Base-by-base conservation (phyloP, 805 yeast genomes). In the Yarrowia hollandica region DNA sequence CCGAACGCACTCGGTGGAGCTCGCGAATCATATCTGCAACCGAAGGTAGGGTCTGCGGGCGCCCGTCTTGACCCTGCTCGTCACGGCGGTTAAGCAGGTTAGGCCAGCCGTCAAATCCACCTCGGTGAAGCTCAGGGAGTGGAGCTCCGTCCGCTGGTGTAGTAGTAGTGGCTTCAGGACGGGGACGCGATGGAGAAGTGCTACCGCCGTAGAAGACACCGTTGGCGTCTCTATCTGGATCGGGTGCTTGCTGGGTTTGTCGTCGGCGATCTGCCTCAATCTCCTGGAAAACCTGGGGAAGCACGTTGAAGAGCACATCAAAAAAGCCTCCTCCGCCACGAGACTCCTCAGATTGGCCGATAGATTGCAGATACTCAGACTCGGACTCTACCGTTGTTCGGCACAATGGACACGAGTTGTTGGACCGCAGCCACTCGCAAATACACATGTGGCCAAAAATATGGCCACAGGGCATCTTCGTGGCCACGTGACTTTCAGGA, bases 331-430 rank as follows among this genome's bases (percentile, higher is more conserved):
- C 56, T 68, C 30, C 60, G 37, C 19, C 55, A 11, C 19, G 60
- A 54, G 18, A 25, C 42, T 62, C 64, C 28, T 63, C 64, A 44
- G 34, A 60, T 42, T 55, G 63, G 34, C 67, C 68, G 1, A 61
- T 64, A 8, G 63, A 23, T 23, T 64, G 60, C 21, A 64, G 44
- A 60, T 59, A 64, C 37, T 65, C 71, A 14, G 59, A 64, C 58
- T 70, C 74, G 15, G 71, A 65, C 59, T 77, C 77, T 61, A 86
- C 74, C 18, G 78, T 74, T 15, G 75, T 75, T 60, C 98, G 82
- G 69, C 99, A 92, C 46, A 92, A 72, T 0, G 99, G 99, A 69
- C 98, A 91, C 1, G 89, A 82, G 26, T 82, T 79, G 65, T 86
- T 84, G 21, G 80, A 74, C 62, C 79, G 80, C 54, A 92, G 79